Evolutionary conservation across 139 green algal species (phyloP).

Genomic region (Zygnema cylindricum): DNA sequence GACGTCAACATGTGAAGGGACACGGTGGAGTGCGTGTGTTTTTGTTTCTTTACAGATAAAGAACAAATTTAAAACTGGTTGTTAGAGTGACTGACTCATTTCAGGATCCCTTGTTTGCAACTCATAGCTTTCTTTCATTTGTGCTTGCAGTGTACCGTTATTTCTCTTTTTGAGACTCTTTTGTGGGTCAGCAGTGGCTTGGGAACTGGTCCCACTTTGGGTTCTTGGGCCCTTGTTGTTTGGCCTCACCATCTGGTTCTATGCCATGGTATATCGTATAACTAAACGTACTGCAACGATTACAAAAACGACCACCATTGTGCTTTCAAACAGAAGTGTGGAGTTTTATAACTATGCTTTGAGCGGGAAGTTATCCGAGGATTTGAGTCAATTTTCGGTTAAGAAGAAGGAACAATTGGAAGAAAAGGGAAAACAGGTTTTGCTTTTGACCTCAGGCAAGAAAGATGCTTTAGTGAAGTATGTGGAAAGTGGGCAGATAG

Average conservation of each 20-base stretch:
- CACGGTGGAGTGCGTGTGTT: no score
- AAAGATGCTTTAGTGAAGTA: background rate
- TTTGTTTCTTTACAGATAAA: no score
- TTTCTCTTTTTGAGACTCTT: background rate
- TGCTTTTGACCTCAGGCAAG: background rate
- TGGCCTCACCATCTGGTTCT: background rate
- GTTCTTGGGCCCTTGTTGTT: background rate
- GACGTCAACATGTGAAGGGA: no score
- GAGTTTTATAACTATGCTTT: background rate
- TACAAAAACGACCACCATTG: background rate
- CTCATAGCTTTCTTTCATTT: no score
- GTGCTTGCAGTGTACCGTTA: background rate
- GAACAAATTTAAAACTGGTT: no score
- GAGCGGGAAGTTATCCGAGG: conserved; percentile 16
- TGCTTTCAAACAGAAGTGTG: background rate
- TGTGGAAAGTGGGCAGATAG: conserved; percentile 12
- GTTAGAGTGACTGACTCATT: no score
- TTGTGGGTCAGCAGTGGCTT: background rate
- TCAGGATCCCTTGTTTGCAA: no score
- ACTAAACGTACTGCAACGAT: background rate
- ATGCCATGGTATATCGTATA: background rate
- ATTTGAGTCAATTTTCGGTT: background rate
- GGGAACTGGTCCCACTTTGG: background rate
- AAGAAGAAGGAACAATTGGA: background rate
- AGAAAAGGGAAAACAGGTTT: conserved; percentile 15